Base-by-base conservation (phyloP, 352 stramenopile genomes). In the Pythium sukuiense region DNA sequence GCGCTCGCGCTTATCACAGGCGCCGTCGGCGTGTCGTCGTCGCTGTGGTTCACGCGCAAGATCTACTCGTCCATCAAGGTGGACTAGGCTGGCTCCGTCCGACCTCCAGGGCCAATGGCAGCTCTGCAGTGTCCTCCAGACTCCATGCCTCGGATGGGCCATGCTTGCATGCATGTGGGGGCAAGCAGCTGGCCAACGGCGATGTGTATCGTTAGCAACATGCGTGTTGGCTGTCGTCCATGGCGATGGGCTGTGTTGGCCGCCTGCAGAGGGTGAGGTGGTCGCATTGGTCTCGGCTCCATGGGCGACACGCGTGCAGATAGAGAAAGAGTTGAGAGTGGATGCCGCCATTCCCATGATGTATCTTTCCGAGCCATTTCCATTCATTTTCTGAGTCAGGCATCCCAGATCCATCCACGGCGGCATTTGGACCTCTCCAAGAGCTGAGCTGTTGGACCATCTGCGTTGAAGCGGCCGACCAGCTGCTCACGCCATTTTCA, bases 21-120 rank as follows among this genome's bases (percentile, higher is more conserved):
- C 55, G 89, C 89, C 5, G 92, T 99, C 49, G 97, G 97, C 55
- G 98, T 99, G 66, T 80, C 98, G 18, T 85, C 97, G n/a, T 98
- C 92, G 67, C 96, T 99, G 55, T 98, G 91, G 85, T 99, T 99
- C 81, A 98, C 96, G 54, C 89, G 93, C 70, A 98, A 95, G 74
- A 99, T 99, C 77, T 99, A 99, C 76, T 88, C 90, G 27, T 96
- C 92, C 33, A 96, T 99, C 77, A 99, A 99, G 83, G 93, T 99
- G 59, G 97, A 99, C 76, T 99, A 97, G 83, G 32, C 45, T 29
- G 32, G 29, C 5, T 45, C 14, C 13, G 29, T 26, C 41, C 32
- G 5, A 9, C 24, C 11, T 8, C 39, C 16, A 46, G 39, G 16
- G 39, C 39, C 39, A 46, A 3, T 6, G 39, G 39, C 39, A 46